Evolutionary conservation across 192 early-diverging fungal species (phyloP).

Genomic region (Rhizophlyctis rosea): DNA sequence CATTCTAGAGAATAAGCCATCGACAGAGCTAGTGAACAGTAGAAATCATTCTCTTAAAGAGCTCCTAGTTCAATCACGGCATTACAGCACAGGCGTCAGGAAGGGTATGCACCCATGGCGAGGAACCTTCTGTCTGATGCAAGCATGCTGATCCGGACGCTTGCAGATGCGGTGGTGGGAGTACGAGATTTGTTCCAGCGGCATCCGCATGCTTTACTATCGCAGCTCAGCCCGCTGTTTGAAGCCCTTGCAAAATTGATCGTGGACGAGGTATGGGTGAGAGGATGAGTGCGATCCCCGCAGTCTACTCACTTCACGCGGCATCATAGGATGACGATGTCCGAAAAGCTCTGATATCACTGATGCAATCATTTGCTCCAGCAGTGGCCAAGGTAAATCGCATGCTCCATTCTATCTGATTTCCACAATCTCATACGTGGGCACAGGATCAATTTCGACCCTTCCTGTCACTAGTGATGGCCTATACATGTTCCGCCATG

Average conservation of each 20-base stretch:
- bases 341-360: constrained; percentile 17
- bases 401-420: background rate
- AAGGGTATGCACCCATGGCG: constrained; percentile 16
- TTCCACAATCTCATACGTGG: background rate
- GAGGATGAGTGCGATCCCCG: background rate
- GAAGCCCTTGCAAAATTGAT: constrained; percentile 40
- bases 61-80: constrained; percentile 68
- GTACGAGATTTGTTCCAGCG: constrained; percentile 40
- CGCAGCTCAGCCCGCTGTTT: constrained; percentile 46
- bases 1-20: constrained; percentile 71
- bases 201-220: constrained; percentile 32
- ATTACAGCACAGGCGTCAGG: constrained; percentile 65
- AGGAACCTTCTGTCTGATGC: too few species aligned
- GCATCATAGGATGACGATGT: constrained; percentile 21
- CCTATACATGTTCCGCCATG: constrained; percentile 82
- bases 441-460: constrained; percentile 63
- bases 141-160: background rate
- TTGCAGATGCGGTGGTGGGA: constrained; percentile 42
- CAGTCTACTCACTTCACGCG: background rate
- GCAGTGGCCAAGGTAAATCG: constrained; percentile 30
- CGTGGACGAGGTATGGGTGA: constrained; percentile 36
- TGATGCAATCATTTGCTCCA: constrained; percentile 18
- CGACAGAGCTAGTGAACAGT: constrained; percentile 62
- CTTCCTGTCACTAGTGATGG: constrained; percentile 73
- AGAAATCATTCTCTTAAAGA: constrained; percentile 76